Base-by-base conservation (phyloP, 2,329 filamentous ascomycete species). In the Penicillium sp. region DNA sequence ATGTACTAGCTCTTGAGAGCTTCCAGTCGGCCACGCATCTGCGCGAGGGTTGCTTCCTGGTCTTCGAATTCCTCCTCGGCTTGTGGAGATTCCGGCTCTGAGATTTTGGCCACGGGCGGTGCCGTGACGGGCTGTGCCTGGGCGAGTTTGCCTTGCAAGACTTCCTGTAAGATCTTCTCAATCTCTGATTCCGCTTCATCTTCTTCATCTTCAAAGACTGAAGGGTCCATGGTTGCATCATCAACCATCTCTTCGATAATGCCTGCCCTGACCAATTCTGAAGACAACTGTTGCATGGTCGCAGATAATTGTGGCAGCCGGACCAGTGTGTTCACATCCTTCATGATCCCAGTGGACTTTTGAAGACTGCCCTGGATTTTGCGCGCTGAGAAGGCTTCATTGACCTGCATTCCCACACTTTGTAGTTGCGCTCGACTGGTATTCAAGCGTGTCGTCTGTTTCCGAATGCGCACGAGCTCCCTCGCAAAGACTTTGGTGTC, bases 191-290 rank as follows among this genome's bases (percentile, higher is more conserved):
- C 88, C 6, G 87, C 89, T 66, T 92, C 90, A 56, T 86, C 90
- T 56, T 89, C 85, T 55, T 90, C 84, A 50, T 84, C 80, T 64
- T 88, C 86, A 48, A 90, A 78, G 49, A 87, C 76, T 55, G 91
- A 87, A 61, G 87, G 83, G 58, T 84, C 80, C n/a, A 91, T 90
- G 62, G 97, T 78, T 41, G 82, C 86, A 71, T 97, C 93, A 45
- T 88, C 89, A 5, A 96, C 86, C 89, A 97, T 97, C 78, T 99
- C 94, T 80, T 97, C 93, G 58, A 97, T 96, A 62, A 99, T 93
- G 16, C 93, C 94, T 2, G 94, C 93, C 78, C 91, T 95, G 74
- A 96, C 89, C 63, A 97, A 77, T 80, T 97, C 94, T 55, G 88
- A 82, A 67, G 87, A 88, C 47, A 97, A 79, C 73, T 96, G 90